These are phyloP conservation scores for Paraconiothyrium sp. DNA, from an alignment of 2,329 filamentous ascomycete genomes.

Conservation along the genomic window DNA sequence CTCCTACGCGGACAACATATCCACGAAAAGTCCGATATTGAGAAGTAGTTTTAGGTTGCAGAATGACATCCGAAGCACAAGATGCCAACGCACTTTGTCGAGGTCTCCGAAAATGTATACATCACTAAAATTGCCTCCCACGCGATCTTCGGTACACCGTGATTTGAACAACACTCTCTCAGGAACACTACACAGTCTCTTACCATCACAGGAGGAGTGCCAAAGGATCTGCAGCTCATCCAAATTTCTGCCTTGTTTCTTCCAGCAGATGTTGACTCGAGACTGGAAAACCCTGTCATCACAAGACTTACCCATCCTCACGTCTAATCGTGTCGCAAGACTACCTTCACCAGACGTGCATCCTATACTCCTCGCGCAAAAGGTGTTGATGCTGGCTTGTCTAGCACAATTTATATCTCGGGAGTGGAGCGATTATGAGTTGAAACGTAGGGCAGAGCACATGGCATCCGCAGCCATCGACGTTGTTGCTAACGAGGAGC, in stretches of 20 bases:
- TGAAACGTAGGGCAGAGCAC: conserved; percentile 4
- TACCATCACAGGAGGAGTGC: conserved; percentile 11
- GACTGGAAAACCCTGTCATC: conserved; percentile 8
- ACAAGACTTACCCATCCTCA: not conserved
- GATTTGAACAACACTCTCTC: conserved; percentile 3
- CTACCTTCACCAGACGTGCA: conserved; percentile 6
- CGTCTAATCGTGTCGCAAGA: conserved; percentile 1
- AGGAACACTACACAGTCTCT: conserved; percentile 7
- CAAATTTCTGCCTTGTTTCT: conserved; percentile 15
- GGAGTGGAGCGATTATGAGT: not conserved
- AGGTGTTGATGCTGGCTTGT: conserved; percentile 16
- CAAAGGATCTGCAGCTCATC: conserved; percentile 7
- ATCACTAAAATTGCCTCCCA: not conserved
- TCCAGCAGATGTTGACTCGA: conserved; percentile 15
- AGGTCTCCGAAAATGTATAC: not conserved
- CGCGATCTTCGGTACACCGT: not conserved
- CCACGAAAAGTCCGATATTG: not conserved
- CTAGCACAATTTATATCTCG: conserved; percentile 7
- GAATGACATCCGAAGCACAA: not conserved
- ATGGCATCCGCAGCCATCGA: conserved; percentile 15
- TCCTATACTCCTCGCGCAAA: conserved; percentile 16
- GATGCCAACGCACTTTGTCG: not conserved
- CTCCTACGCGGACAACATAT: not conserved
- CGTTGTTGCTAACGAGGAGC: conserved; percentile 11
- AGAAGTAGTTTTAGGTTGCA: not conserved